Percentiles rank a stretch among this genome's conserved stretches.
These are phyloP conservation scores for Podospora pseudoanserina DNA, from an alignment of 495 filamentous ascomycete species.

Conservation along the genomic window DNA sequence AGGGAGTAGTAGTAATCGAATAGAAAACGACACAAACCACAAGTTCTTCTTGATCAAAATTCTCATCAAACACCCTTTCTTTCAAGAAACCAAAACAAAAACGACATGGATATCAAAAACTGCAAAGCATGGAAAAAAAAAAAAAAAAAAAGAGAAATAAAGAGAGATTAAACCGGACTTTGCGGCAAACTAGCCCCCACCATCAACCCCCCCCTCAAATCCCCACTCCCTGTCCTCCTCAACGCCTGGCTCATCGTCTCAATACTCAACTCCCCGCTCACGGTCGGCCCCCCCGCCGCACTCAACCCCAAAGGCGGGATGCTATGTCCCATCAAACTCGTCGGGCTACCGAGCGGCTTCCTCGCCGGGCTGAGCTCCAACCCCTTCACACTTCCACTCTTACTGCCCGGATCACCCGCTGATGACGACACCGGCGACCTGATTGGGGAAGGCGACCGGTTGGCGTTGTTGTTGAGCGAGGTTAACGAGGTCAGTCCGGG, in stretches of 20 bases:
- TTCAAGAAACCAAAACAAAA: no score
- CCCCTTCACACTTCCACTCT: slow-evolving; percentile 61
- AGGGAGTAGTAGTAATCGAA: no score
- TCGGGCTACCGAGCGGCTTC: slow-evolving; percentile 50
- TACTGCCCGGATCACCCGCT: slow-evolving; percentile 52
- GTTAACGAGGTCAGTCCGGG: slow-evolving; percentile 49
- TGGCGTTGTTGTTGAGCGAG: slow-evolving; percentile 39
- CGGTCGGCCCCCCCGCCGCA: slow-evolving; percentile 30
- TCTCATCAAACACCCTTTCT: no score
- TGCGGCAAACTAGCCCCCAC: slow-evolving; percentile 56
- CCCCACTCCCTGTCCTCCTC: slow-evolving; percentile 75
- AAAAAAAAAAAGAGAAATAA: slow-evolving; percentile 7
- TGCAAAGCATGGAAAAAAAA: background rate
- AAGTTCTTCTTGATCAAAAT: no score
- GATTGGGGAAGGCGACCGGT: slow-evolving; percentile 71
- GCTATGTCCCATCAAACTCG: slow-evolving; percentile 24
- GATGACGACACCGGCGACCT: slow-evolving; percentile 66
- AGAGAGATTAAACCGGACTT: slow-evolving; percentile 46
- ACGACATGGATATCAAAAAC: no score
- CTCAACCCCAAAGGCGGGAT: background rate
- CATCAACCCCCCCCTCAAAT: slow-evolving; percentile 51
- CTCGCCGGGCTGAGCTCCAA: slow-evolving; percentile 44
- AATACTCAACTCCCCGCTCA: slow-evolving; percentile 69
- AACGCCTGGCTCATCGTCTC: slow-evolving; percentile 91
- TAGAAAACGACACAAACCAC: no score